Evolutionary conservation across 2,329 filamentous ascomycete genomes (phyloP).

Genomic region (Esteya vermicola): DNA sequence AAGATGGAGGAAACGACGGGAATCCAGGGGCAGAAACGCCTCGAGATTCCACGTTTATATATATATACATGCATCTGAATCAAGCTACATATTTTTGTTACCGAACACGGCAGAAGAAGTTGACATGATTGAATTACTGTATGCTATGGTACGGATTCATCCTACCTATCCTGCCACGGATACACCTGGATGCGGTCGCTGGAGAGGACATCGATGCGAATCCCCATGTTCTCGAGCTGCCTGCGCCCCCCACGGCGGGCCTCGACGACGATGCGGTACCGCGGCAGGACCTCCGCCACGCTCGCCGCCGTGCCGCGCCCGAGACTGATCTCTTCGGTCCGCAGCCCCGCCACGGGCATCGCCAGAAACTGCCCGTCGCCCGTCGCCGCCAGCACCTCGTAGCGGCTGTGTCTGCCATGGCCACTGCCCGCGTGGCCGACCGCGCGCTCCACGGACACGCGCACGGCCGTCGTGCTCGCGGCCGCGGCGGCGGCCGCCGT

Average conservation of each 20-base stretch:
- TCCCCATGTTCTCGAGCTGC: slow-evolving; percentile 22
- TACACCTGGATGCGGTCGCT: slow-evolving; percentile 30
- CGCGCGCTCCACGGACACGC: slow-evolving; percentile 59
- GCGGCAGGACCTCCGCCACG: slow-evolving; percentile 44
- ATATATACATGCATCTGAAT: neutral
- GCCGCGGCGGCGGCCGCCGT: slow-evolving; percentile 12
- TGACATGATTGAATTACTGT: too few species aligned
- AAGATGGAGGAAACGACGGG: too few species aligned
- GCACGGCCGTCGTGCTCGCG: slow-evolving; percentile 29
- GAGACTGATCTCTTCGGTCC: slow-evolving; percentile 7
- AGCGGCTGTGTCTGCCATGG: slow-evolving; percentile 20
- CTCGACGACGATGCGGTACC: slow-evolving; percentile 48
- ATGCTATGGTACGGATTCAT: neutral
- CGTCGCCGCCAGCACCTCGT: slow-evolving; percentile 48
- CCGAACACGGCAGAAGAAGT: too few species aligned
- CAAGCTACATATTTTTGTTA: too few species aligned
- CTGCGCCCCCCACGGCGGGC: slow-evolving; percentile 44
- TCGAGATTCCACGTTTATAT: neutral
- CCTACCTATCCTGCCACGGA: slow-evolving; percentile 23
- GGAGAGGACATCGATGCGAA: slow-evolving; percentile 38
- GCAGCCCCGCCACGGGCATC: slow-evolving; percentile 29
- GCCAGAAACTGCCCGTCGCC: slow-evolving; percentile 65
- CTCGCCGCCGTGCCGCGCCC: neutral
- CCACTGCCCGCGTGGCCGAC: slow-evolving; percentile 16
- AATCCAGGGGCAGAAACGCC: too few species aligned